A percentile compares a stretch with the other conserved stretches of the same genome.
Conservation (phyloP, 2,329 filamentous ascomycete genomes). For the Fusarium sambucinum region DNA sequence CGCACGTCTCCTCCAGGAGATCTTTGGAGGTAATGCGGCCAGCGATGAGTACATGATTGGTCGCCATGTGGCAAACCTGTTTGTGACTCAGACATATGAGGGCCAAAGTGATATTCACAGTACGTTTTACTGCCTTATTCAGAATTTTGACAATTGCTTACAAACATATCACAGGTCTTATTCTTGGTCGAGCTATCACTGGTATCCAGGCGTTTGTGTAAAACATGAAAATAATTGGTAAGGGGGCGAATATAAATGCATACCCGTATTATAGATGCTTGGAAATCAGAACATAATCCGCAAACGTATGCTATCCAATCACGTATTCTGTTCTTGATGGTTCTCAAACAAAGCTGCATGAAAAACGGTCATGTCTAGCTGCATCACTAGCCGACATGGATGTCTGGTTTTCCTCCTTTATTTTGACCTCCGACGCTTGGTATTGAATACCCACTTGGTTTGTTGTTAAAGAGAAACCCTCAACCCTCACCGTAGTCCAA, state of each 20-base stretch:
- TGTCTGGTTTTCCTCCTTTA: not conserved
- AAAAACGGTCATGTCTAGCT: not conserved
- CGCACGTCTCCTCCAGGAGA: slow-evolving; percentile 85
- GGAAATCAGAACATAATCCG: slow-evolving; percentile 30
- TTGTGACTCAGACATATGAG: slow-evolving; percentile 98
- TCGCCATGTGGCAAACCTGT: slow-evolving; percentile 93
- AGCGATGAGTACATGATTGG: slow-evolving; percentile 97
- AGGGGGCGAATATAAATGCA: slow-evolving; percentile 26
- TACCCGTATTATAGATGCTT: slow-evolving; percentile 35
- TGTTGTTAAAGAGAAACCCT: not conserved
- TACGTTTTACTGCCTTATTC: slow-evolving; percentile 62
- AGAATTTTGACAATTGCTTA: slow-evolving; percentile 22
- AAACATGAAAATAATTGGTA: slow-evolving; percentile 15
- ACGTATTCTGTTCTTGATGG: not conserved
- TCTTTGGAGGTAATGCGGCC: slow-evolving; percentile 98
- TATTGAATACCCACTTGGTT: slow-evolving; percentile 17
- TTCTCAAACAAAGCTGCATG: not conserved
- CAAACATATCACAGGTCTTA: slow-evolving; percentile 67
- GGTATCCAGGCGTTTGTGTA: slow-evolving; percentile 84
- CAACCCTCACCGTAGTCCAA: not conserved
- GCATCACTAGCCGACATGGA: not conserved
- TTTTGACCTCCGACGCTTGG: not conserved
- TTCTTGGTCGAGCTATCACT: slow-evolving; percentile 75
- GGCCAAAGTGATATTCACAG: slow-evolving; percentile 98
- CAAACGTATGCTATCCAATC: slow-evolving; percentile 4